phyloP scores from a whole-genome alignment of 106 monocot species.

The Dendrobium huoshanense region DNA sequence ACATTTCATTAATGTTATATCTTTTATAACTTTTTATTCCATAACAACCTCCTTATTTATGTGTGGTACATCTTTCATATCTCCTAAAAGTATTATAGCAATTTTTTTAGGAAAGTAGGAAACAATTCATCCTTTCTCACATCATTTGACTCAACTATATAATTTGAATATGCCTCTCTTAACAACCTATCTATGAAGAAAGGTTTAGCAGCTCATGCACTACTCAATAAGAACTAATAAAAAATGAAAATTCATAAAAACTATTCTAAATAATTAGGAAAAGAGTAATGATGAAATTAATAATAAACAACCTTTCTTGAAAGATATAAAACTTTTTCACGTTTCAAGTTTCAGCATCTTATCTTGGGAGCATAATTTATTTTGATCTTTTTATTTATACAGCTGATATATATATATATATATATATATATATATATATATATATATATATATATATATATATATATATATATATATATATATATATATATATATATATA shows the following conservation, averaged over 20 bases:
- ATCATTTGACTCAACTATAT: not conserved
- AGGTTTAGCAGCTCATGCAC: not conserved
- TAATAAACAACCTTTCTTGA: not conserved
- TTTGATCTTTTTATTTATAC: too few relatives aligned
- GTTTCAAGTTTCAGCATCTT: not conserved
- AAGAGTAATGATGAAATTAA: not conserved
- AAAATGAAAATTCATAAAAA: not conserved
- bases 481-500: too few relatives aligned
- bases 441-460: too few relatives aligned
- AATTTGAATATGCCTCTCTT: not conserved
- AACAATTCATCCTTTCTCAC: not conserved
- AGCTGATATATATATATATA: too few relatives aligned
- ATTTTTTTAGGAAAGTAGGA: not conserved
- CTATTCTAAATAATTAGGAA: not conserved
- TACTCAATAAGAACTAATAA: not conserved
- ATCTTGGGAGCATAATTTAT: too few relatives aligned
- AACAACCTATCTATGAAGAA: not conserved
- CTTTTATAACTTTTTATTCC: not conserved
- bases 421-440: too few relatives aligned
- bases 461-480: too few relatives aligned
- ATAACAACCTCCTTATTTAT: not conserved
- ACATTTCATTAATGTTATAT: not conserved
- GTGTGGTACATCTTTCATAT: not conserved
- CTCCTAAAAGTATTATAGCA: not conserved
- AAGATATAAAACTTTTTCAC: not conserved